phyloP scores from a whole-genome alignment of 1,139 yeast species.

The Kurtzmaniella natalensis region DNA sequence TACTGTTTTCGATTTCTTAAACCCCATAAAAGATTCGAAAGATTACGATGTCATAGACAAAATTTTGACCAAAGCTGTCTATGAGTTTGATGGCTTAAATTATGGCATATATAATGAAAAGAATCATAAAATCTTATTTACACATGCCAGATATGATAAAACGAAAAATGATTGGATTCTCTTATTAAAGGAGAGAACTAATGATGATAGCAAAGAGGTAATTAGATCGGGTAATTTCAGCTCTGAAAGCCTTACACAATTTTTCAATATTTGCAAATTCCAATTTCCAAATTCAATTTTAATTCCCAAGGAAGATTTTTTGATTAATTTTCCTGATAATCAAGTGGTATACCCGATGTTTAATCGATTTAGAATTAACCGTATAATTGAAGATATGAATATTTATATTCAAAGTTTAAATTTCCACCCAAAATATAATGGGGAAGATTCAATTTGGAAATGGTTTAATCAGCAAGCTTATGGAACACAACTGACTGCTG shows the following conservation, averaged over 20 bases:
- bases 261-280: slow-evolving; percentile 27
- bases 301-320: slow-evolving; percentile 34
- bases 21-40: slow-evolving; percentile 22
- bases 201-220: slow-evolving; percentile 25
- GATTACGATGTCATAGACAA: slow-evolving; percentile 3
- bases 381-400: slow-evolving; percentile 46
- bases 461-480: too few species aligned
- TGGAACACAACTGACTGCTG: slow-evolving; percentile 29
- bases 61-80: slow-evolving; percentile 1
- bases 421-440: slow-evolving; percentile 18
- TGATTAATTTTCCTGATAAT: slow-evolving; percentile 30
- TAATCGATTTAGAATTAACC: slow-evolving; percentile 39
- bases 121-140: slow-evolving; percentile 19
- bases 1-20: slow-evolving; percentile 38
- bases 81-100: background rate
- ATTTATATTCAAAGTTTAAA: slow-evolving; percentile 38
- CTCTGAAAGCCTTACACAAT: slow-evolving; percentile 14
- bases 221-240: slow-evolving; percentile 11
- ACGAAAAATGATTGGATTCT: slow-evolving; percentile 32
- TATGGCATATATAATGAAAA: background rate
- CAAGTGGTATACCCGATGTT: slow-evolving; percentile 28
- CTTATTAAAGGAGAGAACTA: slow-evolving; percentile 17
- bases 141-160: slow-evolving; percentile 35
- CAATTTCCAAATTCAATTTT: slow-evolving; percentile 33
- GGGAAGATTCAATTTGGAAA: slow-evolving; percentile 33